Evolutionary conservation across 1,284 basidiomycete species (phyloP).

Genomic region (Fomes fomentarius): DNA sequence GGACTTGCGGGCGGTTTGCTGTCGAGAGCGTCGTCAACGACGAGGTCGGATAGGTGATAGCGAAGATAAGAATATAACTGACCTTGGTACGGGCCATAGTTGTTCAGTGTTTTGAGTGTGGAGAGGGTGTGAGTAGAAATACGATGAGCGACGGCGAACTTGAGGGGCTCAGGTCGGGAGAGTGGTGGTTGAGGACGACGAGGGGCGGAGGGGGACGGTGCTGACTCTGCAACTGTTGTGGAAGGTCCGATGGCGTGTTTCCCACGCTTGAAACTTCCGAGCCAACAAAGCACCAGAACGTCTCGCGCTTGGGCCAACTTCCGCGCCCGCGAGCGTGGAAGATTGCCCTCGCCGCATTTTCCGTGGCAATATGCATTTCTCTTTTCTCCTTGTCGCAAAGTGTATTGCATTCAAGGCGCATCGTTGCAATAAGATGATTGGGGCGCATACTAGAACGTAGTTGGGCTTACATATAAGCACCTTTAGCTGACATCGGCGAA

Average conservation of each 20-base stretch:
- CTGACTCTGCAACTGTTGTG: slow-evolving; percentile 29
- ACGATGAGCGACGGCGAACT: slow-evolving; percentile 23
- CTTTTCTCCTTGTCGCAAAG: not conserved
- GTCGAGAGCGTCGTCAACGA: slow-evolving; percentile 33
- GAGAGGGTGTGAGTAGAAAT: slow-evolving; percentile 29
- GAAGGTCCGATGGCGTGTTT: slow-evolving; percentile 35
- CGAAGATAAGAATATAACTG: slow-evolving; percentile 26
- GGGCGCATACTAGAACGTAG: not conserved
- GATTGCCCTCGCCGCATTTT: slow-evolving; percentile 20
- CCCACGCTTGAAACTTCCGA: slow-evolving; percentile 35
- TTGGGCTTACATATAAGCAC: not conserved
- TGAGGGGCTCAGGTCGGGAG: slow-evolving; percentile 34
- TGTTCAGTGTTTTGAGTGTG: slow-evolving; percentile 29
- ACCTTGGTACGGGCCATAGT: slow-evolving; percentile 80
- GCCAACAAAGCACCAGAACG: slow-evolving; percentile 26
- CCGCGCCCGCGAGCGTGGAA: slow-evolving; percentile 25
- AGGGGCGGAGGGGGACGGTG: slow-evolving; percentile 28
- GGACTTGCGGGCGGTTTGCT: slow-evolving; percentile 86
- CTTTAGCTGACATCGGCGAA: not conserved
- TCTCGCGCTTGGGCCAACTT: slow-evolving; percentile 30
- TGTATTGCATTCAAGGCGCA: not conserved
- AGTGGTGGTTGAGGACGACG: slow-evolving; percentile 44
- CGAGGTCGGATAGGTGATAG: slow-evolving; percentile 31
- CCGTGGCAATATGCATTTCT: not conserved
- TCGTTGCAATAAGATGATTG: not conserved